These are phyloP conservation scores for Malassezia pachydermatis DNA, from an alignment of 1,284 basidiomycete genomes.

Conservation along the genomic window DNA sequence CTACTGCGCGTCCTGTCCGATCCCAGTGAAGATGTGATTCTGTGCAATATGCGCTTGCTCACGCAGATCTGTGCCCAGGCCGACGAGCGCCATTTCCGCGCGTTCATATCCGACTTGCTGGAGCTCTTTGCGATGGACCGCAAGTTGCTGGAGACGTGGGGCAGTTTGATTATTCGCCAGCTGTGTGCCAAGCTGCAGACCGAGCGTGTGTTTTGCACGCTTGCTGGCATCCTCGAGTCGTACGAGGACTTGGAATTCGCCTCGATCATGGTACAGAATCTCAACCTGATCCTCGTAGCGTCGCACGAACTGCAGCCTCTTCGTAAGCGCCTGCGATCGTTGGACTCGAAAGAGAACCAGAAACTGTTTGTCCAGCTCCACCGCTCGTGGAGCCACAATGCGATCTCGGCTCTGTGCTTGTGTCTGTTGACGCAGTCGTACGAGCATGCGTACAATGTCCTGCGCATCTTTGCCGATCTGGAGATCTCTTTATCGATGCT, in stretches of 20 bases:
- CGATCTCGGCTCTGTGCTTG: conserved; percentile 87
- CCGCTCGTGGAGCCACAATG: conserved; percentile 96
- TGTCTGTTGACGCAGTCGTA: conserved; percentile 95
- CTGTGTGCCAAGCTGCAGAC: conserved; percentile 88
- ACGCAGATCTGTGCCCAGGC: conserved; percentile 85
- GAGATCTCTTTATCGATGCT: conserved; percentile 90
- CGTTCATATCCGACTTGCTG: conserved; percentile 61
- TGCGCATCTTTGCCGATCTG: conserved; percentile 87
- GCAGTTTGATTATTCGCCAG: conserved; percentile 90
- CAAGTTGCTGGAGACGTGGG: conserved; percentile 75
- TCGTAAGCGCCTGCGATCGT: conserved; percentile 76
- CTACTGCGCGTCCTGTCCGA: conserved; percentile 92
- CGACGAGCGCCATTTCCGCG: conserved; percentile 90
- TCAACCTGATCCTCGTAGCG: conserved; percentile 92
- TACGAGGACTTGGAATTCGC: conserved; percentile 98
- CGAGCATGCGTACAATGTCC: conserved; percentile 90
- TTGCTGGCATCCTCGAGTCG: conserved; percentile 93
- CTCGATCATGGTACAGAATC: conserved; percentile 89
- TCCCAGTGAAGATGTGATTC: conserved; percentile 92
- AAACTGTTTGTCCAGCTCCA: conserved; percentile 83
- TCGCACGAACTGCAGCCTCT: conserved; percentile 91
- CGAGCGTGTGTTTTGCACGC: conserved; percentile 85
- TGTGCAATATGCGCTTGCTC: conserved; percentile 84
- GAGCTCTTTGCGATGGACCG: conserved; percentile 91
- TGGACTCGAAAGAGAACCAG: conserved; percentile 82